A percentile compares a stretch with the other conserved stretches of the same genome.
Evolutionary conservation across 495 filamentous ascomycete species (phyloP).

Genomic region (Aspergillus incahuasiensis): DNA sequence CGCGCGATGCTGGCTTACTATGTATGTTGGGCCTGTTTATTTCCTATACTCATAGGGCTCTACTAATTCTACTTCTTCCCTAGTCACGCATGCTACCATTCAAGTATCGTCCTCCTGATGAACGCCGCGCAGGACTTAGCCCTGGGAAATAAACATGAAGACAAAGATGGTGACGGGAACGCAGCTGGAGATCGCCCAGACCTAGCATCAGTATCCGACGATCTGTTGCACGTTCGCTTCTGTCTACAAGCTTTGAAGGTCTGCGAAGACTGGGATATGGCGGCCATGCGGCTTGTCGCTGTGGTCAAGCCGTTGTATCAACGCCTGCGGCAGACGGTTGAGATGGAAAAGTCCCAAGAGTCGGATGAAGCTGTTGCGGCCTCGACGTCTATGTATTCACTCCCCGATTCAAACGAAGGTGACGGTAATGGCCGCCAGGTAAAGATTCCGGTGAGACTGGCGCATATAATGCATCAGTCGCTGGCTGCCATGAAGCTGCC

Average conservation of each 20-base stretch:
- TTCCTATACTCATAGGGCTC: no score
- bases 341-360: not conserved
- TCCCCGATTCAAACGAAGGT: not conserved
- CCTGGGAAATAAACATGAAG: not conserved
- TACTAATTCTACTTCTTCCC: not conserved
- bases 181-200: no score
- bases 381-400: no score
- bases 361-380: not conserved
- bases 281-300: not conserved
- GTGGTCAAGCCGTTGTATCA: not conserved
- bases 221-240: not conserved
- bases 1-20: not conserved
- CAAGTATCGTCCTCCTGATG: not conserved
- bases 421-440: not conserved
- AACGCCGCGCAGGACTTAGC: not conserved
- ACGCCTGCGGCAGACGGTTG: not conserved
- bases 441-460: not conserved
- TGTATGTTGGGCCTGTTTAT: no score
- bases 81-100: not conserved
- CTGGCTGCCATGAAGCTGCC: not conserved
- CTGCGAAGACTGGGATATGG: not conserved
- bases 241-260: not conserved
- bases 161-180: no score
- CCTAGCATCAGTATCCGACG: no score
- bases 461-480: not conserved